Base-by-base conservation (phyloP, 345 rosid genomes). In the Eucalyptus regnans region DNA sequence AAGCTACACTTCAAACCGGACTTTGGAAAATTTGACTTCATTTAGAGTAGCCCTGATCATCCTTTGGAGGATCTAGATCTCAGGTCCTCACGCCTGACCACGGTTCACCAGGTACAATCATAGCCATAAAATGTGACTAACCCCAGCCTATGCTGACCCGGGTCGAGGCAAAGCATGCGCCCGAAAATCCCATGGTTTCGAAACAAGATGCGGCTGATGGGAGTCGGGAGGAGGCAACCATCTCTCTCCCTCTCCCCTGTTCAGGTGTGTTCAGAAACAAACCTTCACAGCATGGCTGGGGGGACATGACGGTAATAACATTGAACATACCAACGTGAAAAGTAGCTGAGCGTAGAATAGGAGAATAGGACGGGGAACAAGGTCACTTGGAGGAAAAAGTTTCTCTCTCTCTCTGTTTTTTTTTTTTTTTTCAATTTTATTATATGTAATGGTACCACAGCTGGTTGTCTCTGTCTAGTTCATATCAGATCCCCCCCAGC, bases 371-470 rank as follows among this genome's bases (percentile, higher is more conserved):
- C 46, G 1, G 83, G 8, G 46, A 37, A 18, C 25, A 71, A 68
- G 12, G 25, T 3, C 44, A 18, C 44, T 33, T 3, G 27, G 48
- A 10, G 15, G 83, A 76, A 76, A 76, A 76, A 76, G 13, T 0
- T 8, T 37, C 7, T 37, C 13, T 52, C 1, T 52, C 10, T 51
- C 12, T 16, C 2, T 1, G 0, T 6, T 6, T 51, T 51, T 12
- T 3, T 7, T 16, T 51, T 52, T 37, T 20, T 71, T 71, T 33
- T 18, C 4, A 76, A 37, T 18, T 33, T 71, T 76, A 76, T 76
- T 20, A 20, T 37, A 37, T 76, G 14, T 76, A 76, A 22, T 25
- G 10, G 58, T 52, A 3, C 58, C 5, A 52, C 83, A 76, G 48
- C 48, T 76, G 14, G 48, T 20, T 37, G 27, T 5, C 15, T 37